Evolutionary conservation across 2,329 filamentous ascomycete species (phyloP).

Genomic region (Pyrenophora tritici-repentis): DNA sequence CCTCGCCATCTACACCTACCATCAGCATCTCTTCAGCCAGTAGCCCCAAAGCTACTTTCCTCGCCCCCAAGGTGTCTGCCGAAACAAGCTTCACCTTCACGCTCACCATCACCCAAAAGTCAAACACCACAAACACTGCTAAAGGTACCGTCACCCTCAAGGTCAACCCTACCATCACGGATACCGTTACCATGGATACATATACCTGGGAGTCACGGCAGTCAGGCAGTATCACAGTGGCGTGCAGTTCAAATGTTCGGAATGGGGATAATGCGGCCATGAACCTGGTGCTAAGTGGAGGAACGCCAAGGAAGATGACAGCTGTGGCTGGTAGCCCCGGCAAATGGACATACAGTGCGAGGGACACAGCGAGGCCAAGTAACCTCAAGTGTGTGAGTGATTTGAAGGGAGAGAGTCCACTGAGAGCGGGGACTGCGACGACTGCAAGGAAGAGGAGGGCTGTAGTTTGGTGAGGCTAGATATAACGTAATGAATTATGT

Average conservation of each 20-base stretch:
- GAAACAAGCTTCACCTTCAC: slow-evolving; percentile 36
- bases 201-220: slow-evolving; percentile 41
- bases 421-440: slow-evolving; percentile 25
- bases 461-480: no score
- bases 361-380: slow-evolving; percentile 34
- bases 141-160: slow-evolving; percentile 38
- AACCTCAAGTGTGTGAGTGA: slow-evolving; percentile 36
- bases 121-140: slow-evolving; percentile 26
- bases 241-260: slow-evolving; percentile 43
- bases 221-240: slow-evolving; percentile 39
- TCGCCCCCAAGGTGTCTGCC: slow-evolving; percentile 27
- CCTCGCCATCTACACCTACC: slow-evolving; percentile 21
- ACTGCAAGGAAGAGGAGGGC: slow-evolving; percentile 22
- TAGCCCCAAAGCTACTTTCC: slow-evolving; percentile 28
- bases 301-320: slow-evolving; percentile 28
- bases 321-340: slow-evolving; percentile 24
- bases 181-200: slow-evolving; percentile 39
- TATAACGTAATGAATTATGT: no score
- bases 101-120: slow-evolving; percentile 34
- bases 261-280: slow-evolving; percentile 39
- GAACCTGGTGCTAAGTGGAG: slow-evolving; percentile 35
- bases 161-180: slow-evolving; percentile 28
- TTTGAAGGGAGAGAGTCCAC: slow-evolving; percentile 29
- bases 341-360: slow-evolving; percentile 34
- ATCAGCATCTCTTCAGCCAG: slow-evolving; percentile 30